phyloP scores from a whole-genome alignment of 768 basidiomycete species.

The Panaeolus papilionaceus region DNA sequence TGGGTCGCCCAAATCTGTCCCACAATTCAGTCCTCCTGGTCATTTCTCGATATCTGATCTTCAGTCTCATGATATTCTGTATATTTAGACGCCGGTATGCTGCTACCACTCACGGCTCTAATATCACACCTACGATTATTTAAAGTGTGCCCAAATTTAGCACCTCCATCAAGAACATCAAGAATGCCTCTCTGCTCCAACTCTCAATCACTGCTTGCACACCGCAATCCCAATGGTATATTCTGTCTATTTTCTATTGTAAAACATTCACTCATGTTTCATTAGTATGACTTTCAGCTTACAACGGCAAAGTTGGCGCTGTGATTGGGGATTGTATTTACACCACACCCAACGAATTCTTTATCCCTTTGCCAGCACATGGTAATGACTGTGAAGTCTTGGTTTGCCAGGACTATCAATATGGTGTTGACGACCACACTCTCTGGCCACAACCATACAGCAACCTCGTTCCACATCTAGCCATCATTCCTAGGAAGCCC shows the following conservation, averaged over 20 bases:
- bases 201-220: background rate
- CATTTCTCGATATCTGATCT: too few relatives aligned
- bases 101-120: too few relatives aligned
- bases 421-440: conserved; percentile 12
- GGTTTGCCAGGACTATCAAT: background rate
- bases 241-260: background rate
- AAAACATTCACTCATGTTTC: background rate
- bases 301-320: conserved; percentile 6
- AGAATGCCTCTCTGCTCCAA: background rate
- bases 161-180: background rate
- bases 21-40: too few relatives aligned
- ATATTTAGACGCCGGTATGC: too few relatives aligned
- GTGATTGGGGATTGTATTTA: conserved; percentile 12
- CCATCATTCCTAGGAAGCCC: conserved; percentile 8
- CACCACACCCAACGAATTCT: conserved; percentile 16
- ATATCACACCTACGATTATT: too few relatives aligned
- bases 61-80: too few relatives aligned
- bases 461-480: background rate
- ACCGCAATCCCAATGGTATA: background rate
- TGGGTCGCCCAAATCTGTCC: too few relatives aligned
- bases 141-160: background rate
- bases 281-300: background rate
- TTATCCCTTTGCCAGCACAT: background rate
- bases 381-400: conserved; percentile 3
- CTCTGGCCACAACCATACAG: conserved; percentile 19